Percentiles rank a stretch among this genome's conserved stretches.
Evolutionary conservation across 1,139 yeast species (phyloP).

Genomic region (Hansenula sp.): DNA sequence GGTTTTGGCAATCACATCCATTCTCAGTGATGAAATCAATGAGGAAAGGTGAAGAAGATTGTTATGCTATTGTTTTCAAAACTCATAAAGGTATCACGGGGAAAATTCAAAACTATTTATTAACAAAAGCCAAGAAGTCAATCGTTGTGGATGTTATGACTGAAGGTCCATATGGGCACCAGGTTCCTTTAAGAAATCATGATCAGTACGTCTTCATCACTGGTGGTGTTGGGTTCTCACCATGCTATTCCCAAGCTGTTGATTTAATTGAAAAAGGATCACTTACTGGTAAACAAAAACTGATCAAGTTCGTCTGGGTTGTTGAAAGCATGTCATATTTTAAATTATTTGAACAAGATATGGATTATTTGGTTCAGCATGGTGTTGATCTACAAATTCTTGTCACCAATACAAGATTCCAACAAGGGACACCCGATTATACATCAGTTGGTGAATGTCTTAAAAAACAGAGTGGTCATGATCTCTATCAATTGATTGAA

Average conservation of each 20-base stretch:
- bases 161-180: slow-evolving; percentile 35
- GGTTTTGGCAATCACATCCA: slow-evolving; percentile 57
- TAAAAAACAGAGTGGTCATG: too few relatives aligned
- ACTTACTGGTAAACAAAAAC: slow-evolving; percentile 4
- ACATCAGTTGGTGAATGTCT: background rate
- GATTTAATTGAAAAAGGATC: slow-evolving; percentile 16
- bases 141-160: slow-evolving; percentile 17
- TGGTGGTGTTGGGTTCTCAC: slow-evolving; percentile 74
- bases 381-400: slow-evolving; percentile 20
- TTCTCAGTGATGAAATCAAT: slow-evolving; percentile 38
- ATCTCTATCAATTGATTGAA: background rate
- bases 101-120: slow-evolving; percentile 19
- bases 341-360: slow-evolving; percentile 20
- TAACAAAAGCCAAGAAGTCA: slow-evolving; percentile 7
- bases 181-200: slow-evolving; percentile 50
- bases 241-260: slow-evolving; percentile 20
- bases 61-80: slow-evolving; percentile 33
- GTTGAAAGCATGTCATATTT: slow-evolving; percentile 17
- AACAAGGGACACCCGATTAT: background rate
- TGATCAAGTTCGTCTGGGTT: slow-evolving; percentile 24
- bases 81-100: slow-evolving; percentile 37
- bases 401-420: slow-evolving; percentile 10
- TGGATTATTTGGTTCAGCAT: slow-evolving; percentile 18
- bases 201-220: slow-evolving; percentile 52
- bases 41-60: slow-evolving; percentile 24